phyloP scores from a whole-genome alignment of 2,329 filamentous ascomycete genomes.

The Stagonosporopsis cucurbitacearum region DNA sequence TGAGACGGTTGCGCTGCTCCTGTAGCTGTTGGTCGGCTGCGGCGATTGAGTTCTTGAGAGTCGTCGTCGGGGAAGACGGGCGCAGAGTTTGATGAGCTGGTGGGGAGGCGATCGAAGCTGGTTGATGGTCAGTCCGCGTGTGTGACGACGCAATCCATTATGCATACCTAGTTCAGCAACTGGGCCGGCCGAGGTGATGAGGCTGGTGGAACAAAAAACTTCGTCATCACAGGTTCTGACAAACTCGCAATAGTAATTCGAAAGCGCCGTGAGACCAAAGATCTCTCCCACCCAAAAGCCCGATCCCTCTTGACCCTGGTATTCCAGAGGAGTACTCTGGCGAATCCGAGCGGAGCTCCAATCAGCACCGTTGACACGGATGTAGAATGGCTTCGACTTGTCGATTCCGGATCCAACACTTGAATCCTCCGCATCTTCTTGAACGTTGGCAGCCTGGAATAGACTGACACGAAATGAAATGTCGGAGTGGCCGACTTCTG shows the following conservation, averaged over 20 bases:
- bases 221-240: conserved; percentile 70
- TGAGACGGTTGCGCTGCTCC: conserved; percentile 72
- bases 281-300: conserved; percentile 73
- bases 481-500: conserved; percentile 78
- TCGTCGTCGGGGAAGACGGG: conserved; percentile 78
- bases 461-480: conserved; percentile 77
- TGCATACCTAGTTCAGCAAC: conserved; percentile 64
- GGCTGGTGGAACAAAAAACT: conserved; percentile 73
- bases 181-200: conserved; percentile 69
- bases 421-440: conserved; percentile 44
- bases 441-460: conserved; percentile 58
- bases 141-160: neutral
- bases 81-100: conserved; percentile 68
- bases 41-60: conserved; percentile 76
- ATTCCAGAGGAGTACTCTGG: conserved; percentile 56
- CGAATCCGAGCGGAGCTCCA: conserved; percentile 80
- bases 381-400: conserved; percentile 76
- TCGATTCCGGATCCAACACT: conserved; percentile 62
- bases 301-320: conserved; percentile 53
- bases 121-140: conserved; percentile 1
- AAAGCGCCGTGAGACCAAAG: conserved; percentile 71
- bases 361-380: conserved; percentile 77
- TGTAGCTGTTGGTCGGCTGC: conserved; percentile 73
- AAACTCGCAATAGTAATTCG: conserved; percentile 81
- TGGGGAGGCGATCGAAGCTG: conserved; percentile 49